Base-by-base conservation (phyloP, 2,329 filamentous ascomycete species). In the Pseudovirgaria hyperparasitica region DNA sequence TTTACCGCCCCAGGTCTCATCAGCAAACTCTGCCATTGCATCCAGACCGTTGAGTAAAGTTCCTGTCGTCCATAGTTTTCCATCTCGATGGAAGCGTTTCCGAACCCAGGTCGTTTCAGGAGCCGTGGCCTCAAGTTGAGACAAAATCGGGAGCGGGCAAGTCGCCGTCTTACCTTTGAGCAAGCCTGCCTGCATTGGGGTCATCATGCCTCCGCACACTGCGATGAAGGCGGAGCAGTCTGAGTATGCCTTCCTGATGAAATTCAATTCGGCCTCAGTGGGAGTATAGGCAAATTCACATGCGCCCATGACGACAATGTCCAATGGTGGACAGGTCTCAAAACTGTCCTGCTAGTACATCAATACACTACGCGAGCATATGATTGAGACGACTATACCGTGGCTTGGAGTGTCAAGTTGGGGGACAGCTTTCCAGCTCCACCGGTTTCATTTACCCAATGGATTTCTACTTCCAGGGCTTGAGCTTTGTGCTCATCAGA, bases 301-400 rank as follows among this genome's bases (percentile, higher is more conserved):
- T 5, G 58, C 58, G 1, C 58, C 57, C 29, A 60, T 53, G 22
- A 62, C 43, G 11, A 52, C 49, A 25, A 61, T 50, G 31, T 62
- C 58, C 5, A 62, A 43, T 1, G 44, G 35, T 0, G 57, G 57
- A 23, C 56, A 60, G 2, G 44, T 45, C 4, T 45, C 45, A 16
- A 59, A 61, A 0, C 51, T 50, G 33, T 61, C 44, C 56, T 60
- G 16, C 3, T 13, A 9, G 8, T 9, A 9, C 19, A 19, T 6
- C 6, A 13, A 31, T 11, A 16, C 16, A 7, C n/a, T 28, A n/a
- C 19, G 12, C 21, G 27, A 15, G 10, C 9, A 6, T 12, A 12
- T n/a, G 11, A 18, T n/a, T 11, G 8, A 8, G 23, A 9, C n/a
- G 6, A 5, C 12, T 31, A 18, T 16, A 40, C 40, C 8, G 39